Conservation (phyloP, 169 alveolate species). For the Sarcocystis neurona region DNA sequence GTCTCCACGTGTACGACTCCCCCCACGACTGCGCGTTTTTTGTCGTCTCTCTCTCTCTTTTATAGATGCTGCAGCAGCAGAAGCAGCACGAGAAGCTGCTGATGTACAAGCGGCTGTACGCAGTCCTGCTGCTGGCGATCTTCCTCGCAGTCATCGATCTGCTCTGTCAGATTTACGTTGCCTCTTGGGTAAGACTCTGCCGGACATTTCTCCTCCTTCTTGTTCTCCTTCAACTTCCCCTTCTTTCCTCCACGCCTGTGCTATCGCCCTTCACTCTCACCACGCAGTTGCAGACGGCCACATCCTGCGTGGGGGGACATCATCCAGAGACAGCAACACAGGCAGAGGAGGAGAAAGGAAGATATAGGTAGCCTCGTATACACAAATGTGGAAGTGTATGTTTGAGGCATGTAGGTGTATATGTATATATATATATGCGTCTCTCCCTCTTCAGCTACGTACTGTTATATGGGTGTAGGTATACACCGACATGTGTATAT, state of each 20-base stretch:
- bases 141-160: neutral
- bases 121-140: neutral
- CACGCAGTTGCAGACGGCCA: too few relatives aligned
- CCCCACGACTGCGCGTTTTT: too few relatives aligned
- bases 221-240: too few relatives aligned
- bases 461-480: neutral
- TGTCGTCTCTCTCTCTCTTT: too few relatives aligned
- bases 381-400: neutral
- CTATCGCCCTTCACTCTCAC: too few relatives aligned
- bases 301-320: too few relatives aligned
- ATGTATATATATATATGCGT: neutral
- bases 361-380: neutral
- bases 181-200: slow-evolving; percentile 5
- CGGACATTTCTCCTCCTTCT: too few relatives aligned
- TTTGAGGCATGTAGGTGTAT: neutral
- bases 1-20: too few relatives aligned
- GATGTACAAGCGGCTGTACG: slow-evolving; percentile 16
- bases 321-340: neutral
- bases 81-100: slow-evolving; percentile 50
- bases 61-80: slow-evolving; percentile 20
- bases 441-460: neutral
- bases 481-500: neutral
- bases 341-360: neutral
- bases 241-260: too few relatives aligned
- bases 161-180: slow-evolving; percentile 12